Conservation (phyloP, 768 basidiomycete genomes). For the Suillus lakei region DNA sequence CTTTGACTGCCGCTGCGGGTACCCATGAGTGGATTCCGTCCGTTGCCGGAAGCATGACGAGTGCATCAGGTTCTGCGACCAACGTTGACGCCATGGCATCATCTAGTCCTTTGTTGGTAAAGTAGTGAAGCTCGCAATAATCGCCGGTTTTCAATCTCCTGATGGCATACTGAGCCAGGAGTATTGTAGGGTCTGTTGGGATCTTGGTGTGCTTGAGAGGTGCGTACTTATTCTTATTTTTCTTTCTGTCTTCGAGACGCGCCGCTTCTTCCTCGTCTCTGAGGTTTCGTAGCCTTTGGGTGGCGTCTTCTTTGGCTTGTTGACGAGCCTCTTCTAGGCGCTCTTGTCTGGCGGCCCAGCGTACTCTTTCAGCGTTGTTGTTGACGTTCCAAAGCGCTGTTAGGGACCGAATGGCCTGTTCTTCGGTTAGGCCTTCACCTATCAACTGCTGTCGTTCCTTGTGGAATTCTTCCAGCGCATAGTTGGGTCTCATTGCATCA, state of each 20-base stretch:
- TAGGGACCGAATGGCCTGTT: not conserved
- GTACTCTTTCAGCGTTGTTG: not conserved
- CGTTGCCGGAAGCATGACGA: not conserved
- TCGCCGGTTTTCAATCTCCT: not conserved
- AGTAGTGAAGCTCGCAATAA: slow-evolving; percentile 6
- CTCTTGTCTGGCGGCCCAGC: not conserved
- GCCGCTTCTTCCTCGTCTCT: slow-evolving; percentile 1
- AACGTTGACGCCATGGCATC: not conserved
- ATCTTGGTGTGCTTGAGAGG: not conserved
- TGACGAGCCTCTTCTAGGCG: not conserved
- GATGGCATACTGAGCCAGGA: not conserved
- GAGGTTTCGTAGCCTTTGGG: too few relatives aligned
- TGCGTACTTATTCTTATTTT: slow-evolving; percentile 6
- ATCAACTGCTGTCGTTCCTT: not conserved
- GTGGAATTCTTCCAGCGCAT: not conserved
- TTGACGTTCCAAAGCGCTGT: not conserved
- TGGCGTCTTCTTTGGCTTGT: not conserved
- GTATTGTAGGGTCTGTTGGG: not conserved
- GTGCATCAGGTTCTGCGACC: not conserved
- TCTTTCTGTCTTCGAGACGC: not conserved
- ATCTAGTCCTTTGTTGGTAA: not conserved
- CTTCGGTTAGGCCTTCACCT: not conserved
- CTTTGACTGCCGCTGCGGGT: not conserved
- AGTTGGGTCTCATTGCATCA: not conserved
- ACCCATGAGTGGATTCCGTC: slow-evolving; percentile 1